Percentiles rank a stretch among this genome's conserved stretches.
Conservation (phyloP, 176 grass and related monocot genomes). For the Ananas comosus region DNA sequence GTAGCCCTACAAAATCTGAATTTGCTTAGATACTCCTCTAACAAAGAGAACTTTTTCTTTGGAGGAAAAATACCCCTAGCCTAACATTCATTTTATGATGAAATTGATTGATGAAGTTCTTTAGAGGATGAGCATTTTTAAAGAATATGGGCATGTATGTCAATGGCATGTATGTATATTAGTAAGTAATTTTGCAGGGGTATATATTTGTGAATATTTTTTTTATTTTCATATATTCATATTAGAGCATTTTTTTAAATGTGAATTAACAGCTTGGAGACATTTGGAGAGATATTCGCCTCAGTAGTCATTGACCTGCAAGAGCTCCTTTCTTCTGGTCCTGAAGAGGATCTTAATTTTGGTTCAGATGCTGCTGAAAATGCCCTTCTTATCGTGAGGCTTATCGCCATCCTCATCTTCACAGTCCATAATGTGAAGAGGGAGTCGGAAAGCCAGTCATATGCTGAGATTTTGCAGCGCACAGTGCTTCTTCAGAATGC, state of each 20-base stretch:
- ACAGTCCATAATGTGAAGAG: constrained; percentile 83
- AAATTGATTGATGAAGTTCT: too few species aligned
- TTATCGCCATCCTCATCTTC: constrained; percentile 75
- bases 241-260: background rate
- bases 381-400: constrained; percentile 47
- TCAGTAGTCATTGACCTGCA: constrained; percentile 52
- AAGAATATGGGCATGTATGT: too few species aligned
- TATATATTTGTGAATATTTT: too few species aligned
- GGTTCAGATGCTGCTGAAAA: constrained; percentile 60
- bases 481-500: constrained; percentile 75
- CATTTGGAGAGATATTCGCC: constrained; percentile 64
- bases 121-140: too few species aligned
- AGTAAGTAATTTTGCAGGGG: too few species aligned
- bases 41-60: too few species aligned
- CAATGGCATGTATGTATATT: too few species aligned
- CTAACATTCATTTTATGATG: too few species aligned
- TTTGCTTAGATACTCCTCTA: too few species aligned
- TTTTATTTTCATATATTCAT: too few species aligned
- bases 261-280: constrained; percentile 61
- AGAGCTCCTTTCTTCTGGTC: constrained; percentile 72
- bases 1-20: too few species aligned
- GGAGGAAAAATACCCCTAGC: too few species aligned
- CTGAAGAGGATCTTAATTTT: constrained; percentile 63
- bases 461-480: constrained; percentile 69
- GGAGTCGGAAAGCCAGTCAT: constrained; percentile 56